Evolutionary conservation across 2,329 filamentous ascomycete genomes (phyloP), one percentile per base, ranked within the genome.

Genomic region (Saccharata proteae): DNA sequence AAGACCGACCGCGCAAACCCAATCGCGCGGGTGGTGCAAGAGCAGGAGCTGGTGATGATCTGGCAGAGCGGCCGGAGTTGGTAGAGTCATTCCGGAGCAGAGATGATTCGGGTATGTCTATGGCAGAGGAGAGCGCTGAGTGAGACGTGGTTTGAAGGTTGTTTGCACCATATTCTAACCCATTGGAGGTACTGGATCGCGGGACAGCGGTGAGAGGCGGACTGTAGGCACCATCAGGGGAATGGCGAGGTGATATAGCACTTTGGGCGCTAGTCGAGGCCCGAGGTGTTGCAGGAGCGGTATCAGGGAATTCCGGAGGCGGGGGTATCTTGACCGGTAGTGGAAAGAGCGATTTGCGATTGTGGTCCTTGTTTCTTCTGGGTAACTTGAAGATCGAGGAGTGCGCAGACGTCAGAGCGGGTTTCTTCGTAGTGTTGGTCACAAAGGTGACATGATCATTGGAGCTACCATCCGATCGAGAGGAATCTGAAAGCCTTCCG

Each of bases 381-480:
- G 78, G 74, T 40, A 96, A 65, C 36, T 76, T 77, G 52, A 94
- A 93, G 50, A 93, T 83, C 16, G 78, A 78, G 18, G 40, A 14
- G 69, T 80, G 20, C n/a, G n/a, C n/a, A 71, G 76, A 45, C 41
- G 45, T 86, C 78, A 43, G 47, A 34, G 35, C 49, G 41, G 51
- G 57, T 13, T 44, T 48, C 23, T 21, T 15, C n/a, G n/a, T n/a
- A n/a, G n/a, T n/a, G 51, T 42, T 16, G 41, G 47, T 29, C 47
- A 53, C 52, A 26, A 56, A 54, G 16, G 49, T 51, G 41, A 54
- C 41, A 34, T 57, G 52, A 17, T 49, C 52, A 24, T 68, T 74
- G 11, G 77, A 81, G 57, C 82, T 93, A 26, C 73, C 80, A 53
- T 94, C 86, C 16, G 88, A 94, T 42, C 81, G 73, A 2, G 85